Evolutionary conservation across 2,329 filamentous ascomycete genomes (phyloP).

Genomic region (Ceratocystis papillata): DNA sequence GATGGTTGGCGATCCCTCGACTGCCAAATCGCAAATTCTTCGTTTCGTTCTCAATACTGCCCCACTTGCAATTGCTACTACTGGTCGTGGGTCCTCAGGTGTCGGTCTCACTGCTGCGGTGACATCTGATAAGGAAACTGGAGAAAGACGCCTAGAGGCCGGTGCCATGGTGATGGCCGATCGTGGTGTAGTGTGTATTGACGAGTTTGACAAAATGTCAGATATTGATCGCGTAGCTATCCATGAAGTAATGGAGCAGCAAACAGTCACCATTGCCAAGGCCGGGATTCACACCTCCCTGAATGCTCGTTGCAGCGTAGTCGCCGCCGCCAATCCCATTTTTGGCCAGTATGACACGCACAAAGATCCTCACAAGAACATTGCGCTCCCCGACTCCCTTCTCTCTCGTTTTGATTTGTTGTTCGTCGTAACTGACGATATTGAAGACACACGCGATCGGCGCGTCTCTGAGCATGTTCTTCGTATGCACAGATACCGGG

Average conservation of each 20-base stretch:
- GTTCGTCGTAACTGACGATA: slow-evolving; percentile 96
- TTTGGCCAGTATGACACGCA: slow-evolving; percentile 98
- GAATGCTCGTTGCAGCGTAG: slow-evolving; percentile 91
- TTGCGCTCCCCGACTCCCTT: slow-evolving; percentile 89
- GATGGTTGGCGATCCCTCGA: slow-evolving; percentile 98
- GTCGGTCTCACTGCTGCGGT: slow-evolving; percentile 96
- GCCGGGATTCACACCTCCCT: slow-evolving; percentile 95
- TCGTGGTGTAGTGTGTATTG: slow-evolving; percentile 94
- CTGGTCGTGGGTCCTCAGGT: slow-evolving; percentile 89
- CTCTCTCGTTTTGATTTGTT: slow-evolving; percentile 97
- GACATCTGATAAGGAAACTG: slow-evolving; percentile 93
- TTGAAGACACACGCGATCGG: slow-evolving; percentile 83
- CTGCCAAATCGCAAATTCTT: slow-evolving; percentile 94
- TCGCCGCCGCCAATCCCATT: slow-evolving; percentile 93
- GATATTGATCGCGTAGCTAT: slow-evolving; percentile 96
- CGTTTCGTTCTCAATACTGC: slow-evolving; percentile 96
- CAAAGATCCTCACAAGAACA: slow-evolving; percentile 98
- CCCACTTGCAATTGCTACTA: slow-evolving; percentile 90
- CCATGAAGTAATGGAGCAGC: slow-evolving; percentile 99
- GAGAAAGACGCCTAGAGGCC: slow-evolving; percentile 84
- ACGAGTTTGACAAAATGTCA: slow-evolving; percentile 99
- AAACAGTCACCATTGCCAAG: slow-evolving; percentile 97
- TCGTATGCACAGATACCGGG: slow-evolving; percentile 91
- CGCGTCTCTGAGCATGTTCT: slow-evolving; percentile 93
- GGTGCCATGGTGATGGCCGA: slow-evolving; percentile 98